Conservation (phyloP, 139 green algal species). For the Chlorella sp. region DNA sequence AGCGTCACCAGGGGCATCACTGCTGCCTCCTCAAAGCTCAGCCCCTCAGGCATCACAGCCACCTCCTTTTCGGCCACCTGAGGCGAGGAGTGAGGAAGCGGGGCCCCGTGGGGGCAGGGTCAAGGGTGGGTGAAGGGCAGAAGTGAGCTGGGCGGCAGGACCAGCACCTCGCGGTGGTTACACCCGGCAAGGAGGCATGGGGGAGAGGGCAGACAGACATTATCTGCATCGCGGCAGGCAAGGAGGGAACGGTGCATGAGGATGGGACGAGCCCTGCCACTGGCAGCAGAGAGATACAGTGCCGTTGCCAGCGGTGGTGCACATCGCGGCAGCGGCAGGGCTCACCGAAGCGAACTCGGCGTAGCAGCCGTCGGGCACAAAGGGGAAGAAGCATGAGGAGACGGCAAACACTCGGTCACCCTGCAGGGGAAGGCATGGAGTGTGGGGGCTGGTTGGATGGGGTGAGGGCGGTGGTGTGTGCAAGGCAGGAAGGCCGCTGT, state of each 20-base stretch:
- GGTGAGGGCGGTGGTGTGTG: neutral
- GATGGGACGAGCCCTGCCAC: too few species aligned
- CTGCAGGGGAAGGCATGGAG: neutral
- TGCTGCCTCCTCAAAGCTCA: constrained; percentile 14
- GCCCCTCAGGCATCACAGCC: neutral
- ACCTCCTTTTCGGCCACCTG: neutral
- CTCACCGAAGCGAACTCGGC: neutral
- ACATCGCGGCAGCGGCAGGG: too few species aligned
- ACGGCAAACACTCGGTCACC: constrained; percentile 19
- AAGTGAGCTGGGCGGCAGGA: neutral
- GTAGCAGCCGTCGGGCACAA: neutral
- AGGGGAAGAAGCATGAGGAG: constrained; percentile 13
- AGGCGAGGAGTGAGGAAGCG: neutral
- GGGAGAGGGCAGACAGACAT: too few species aligned
- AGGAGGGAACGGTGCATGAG: neutral
- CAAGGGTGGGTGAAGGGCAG: too few species aligned
- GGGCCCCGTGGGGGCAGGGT: too few species aligned
- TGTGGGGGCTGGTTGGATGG: neutral
- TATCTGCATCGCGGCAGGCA: neutral
- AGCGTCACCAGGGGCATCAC: constrained; percentile 15
- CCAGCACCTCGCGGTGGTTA: too few species aligned
- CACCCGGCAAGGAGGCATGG: too few species aligned
- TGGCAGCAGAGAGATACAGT: too few species aligned
- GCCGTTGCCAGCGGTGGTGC: too few species aligned
- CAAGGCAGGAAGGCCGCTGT: neutral